Conservation (phyloP, 495 filamentous ascomycete species). For the Astrothelium subdiscretum region DNA sequence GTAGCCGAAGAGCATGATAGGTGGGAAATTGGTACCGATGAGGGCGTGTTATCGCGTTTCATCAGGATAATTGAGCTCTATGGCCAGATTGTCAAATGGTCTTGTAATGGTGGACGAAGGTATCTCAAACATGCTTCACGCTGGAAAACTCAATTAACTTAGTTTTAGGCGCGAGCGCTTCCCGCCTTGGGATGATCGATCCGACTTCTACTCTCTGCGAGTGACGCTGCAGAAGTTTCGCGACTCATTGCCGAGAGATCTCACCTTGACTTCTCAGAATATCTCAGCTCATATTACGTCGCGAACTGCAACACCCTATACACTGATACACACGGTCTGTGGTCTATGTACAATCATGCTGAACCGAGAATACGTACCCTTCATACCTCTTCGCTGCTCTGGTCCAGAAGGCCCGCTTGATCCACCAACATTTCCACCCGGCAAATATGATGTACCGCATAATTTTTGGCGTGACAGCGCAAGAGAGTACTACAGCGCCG, state of each 20-base stretch:
- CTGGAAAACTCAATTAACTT: background rate
- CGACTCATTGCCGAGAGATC: conserved; percentile 52
- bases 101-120: conserved; percentile 59
- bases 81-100: conserved; percentile 66
- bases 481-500: conserved; percentile 59
- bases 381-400: conserved; percentile 59
- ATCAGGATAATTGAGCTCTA: conserved; percentile 70
- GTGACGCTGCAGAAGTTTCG: conserved; percentile 53
- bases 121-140: conserved; percentile 9
- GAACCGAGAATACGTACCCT: conserved; percentile 72
- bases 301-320: conserved; percentile 61
- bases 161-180: conserved; percentile 25
- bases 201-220: conserved; percentile 42
- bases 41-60: conserved; percentile 62
- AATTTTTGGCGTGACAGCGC: conserved; percentile 69
- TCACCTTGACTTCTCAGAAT: conserved; percentile 61
- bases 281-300: conserved; percentile 72
- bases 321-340: conserved; percentile 66
- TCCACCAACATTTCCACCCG: conserved; percentile 48
- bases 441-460: conserved; percentile 39
- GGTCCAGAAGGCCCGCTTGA: conserved; percentile 64
- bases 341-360: conserved; percentile 68
- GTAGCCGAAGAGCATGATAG: conserved; percentile 24
- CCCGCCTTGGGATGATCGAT: conserved; percentile 25
- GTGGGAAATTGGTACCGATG: conserved; percentile 47